A percentile compares a stretch with the other conserved stretches of the same genome.
These are phyloP conservation scores for Clonostachys rhizophaga DNA, from an alignment of 2,329 filamentous ascomycete genomes.

Conservation along the genomic window DNA sequence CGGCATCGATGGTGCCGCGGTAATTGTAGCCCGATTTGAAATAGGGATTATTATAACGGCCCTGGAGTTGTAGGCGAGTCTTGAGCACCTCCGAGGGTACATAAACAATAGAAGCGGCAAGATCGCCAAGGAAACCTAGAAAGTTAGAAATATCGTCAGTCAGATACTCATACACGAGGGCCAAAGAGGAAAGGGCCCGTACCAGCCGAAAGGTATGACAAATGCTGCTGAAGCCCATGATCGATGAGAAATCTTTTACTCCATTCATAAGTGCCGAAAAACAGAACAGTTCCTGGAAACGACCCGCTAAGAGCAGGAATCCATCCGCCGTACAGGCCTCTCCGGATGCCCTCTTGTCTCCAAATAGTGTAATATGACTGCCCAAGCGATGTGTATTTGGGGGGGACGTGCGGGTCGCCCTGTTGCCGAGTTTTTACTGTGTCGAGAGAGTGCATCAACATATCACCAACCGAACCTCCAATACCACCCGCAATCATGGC, in stretches of 20 bases:
- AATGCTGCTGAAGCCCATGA: conserved; percentile 70
- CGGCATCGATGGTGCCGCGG: conserved; percentile 76
- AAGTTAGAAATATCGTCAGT: background rate
- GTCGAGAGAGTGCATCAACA: conserved; percentile 98
- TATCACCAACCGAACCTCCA: conserved; percentile 89
- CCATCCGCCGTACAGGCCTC: conserved; percentile 91
- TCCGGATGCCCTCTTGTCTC: conserved; percentile 81
- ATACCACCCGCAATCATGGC: conserved; percentile 93
- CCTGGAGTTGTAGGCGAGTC: conserved; percentile 92
- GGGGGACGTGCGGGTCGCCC: conserved; percentile 87
- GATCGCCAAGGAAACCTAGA: conserved; percentile 83
- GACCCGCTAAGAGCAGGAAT: conserved; percentile 86
- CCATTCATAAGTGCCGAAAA: conserved; percentile 95
- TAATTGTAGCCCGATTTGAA: conserved; percentile 98
- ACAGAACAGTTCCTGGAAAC: conserved; percentile 88
- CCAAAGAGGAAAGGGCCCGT: conserved; percentile 12
- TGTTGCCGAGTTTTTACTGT: conserved; percentile 98
- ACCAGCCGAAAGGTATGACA: conserved; percentile 86
- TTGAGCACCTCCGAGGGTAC: conserved; percentile 97
- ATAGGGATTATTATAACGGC: conserved; percentile 89
- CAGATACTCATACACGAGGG: background rate
- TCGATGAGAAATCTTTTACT: conserved; percentile 90
- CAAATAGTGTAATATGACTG: conserved; percentile 91
- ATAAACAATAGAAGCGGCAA: conserved; percentile 88
- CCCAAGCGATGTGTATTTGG: conserved; percentile 86